Base-by-base conservation (phyloP, 2,329 filamentous ascomycete species). In the Hypocrella siamensis region DNA sequence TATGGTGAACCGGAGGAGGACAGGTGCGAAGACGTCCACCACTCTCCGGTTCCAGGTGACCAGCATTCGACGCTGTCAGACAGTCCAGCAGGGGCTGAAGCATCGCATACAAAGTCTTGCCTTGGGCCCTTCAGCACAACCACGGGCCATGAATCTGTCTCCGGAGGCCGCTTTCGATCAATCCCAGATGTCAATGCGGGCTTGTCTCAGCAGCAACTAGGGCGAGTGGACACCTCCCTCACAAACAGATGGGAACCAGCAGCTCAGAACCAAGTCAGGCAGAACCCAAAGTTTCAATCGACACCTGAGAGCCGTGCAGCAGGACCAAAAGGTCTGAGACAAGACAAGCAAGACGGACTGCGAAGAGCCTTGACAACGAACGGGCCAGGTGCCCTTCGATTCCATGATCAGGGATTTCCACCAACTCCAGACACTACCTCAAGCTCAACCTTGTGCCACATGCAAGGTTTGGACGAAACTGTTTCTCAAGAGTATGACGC, bases 381-480 rank as follows among this genome's bases (percentile, higher is more conserved):
- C 19, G 56, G 55, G 44, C 54, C 35, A 37, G 54, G 43, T 38
- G 53, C 50, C 38, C 60, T 56, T 25, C 50, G 54, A 42, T 36
- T 59, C 2, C 53, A 58, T 32, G 55, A 60, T 5, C 58, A 62
- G 14, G 50, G 49, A 14, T 50, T 73, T 2, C 70, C 70, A 8
- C 70, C 70, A 0, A 74, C 70, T 0, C 70, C 70, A 0, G 69
- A 74, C 40, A 74, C 70, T 0, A 66, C 72, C 15, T 70, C 69
- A 2, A 70, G 65, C 3, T 64, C 65, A 2, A 69, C 66, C 0
- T 52, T 74, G 21, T 56, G 60, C 5, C 56, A 58, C 11, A 64
- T 60, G 36, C 58, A 68, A 38, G 59, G 56, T 30, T 70, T 67
- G 0, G 58, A 61, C 32, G 67, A 72, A 27, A 61, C 59, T 0